phyloP scores from a whole-genome alignment of 1,284 basidiomycete species.

The Sphaerobolus stellatus region DNA sequence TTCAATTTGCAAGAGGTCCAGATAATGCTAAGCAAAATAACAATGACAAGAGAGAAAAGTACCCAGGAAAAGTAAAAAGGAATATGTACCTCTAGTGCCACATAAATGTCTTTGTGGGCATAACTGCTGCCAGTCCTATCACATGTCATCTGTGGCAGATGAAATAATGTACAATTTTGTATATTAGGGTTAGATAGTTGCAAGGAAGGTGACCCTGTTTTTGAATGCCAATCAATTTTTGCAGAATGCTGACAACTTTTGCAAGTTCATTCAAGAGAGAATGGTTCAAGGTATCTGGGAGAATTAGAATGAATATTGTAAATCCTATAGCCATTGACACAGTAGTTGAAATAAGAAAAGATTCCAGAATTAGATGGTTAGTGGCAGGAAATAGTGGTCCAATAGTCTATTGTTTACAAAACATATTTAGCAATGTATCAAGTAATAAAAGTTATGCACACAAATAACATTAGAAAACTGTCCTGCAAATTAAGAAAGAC shows the following conservation, averaged over 20 bases:
- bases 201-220: no score
- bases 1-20: no score
- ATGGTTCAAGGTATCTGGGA: conserved; percentile 72
- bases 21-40: no score
- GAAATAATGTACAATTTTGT: no score
- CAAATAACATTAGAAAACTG: conserved; percentile 64
- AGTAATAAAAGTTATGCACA: conserved; percentile 34
- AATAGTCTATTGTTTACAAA: conserved; percentile 34
- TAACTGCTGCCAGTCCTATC: no score
- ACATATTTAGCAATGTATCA: not conserved
- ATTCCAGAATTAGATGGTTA: conserved; percentile 61
- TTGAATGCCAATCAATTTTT: conserved; percentile 38
- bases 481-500: conserved; percentile 19
- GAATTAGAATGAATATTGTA: conserved; percentile 58
- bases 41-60: no score
- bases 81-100: no score
- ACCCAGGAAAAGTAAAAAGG: no score
- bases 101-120: no score
- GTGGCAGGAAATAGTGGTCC: conserved; percentile 63
- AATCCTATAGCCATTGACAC: conserved; percentile 64
- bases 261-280: conserved; percentile 36
- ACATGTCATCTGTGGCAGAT: no score
- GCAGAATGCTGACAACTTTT: conserved; percentile 35
- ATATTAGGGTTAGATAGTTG: no score
- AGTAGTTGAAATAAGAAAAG: conserved; percentile 57